Conservation (phyloP, 2,329 filamentous ascomycete genomes). For the Venturia effusa region DNA sequence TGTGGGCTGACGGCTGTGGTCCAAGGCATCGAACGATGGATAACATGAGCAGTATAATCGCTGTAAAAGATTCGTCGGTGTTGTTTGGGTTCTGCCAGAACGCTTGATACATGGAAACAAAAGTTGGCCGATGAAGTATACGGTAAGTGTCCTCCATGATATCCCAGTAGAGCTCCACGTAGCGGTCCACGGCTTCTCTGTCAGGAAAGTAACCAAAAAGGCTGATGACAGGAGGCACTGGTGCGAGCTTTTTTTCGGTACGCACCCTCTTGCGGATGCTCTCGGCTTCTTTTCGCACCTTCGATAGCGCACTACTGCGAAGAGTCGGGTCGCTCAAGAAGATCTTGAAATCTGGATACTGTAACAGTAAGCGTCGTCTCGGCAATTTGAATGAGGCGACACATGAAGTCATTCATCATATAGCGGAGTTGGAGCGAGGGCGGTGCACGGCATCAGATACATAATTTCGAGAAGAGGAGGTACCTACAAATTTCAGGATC, state of each 20-base stretch:
- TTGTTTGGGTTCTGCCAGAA: slow-evolving; percentile 5
- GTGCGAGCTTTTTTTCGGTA: slow-evolving; percentile 3
- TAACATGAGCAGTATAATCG: slow-evolving; percentile 29
- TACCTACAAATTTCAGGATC: slow-evolving; percentile 8
- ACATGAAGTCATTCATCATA: no score
- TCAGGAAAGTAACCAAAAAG: slow-evolving; percentile 27
- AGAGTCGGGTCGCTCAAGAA: slow-evolving; percentile 3
- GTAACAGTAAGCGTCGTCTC: not conserved
- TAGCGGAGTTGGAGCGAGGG: no score
- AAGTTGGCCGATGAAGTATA: slow-evolving; percentile 43
- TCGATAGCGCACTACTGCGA: not conserved
- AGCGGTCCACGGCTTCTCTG: slow-evolving; percentile 28
- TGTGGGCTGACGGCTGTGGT: slow-evolving; percentile 13
- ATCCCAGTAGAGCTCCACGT: slow-evolving; percentile 37
- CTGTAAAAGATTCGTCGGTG: slow-evolving; percentile 25
- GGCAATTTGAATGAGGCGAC: not conserved
- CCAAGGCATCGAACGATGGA: slow-evolving; percentile 26
- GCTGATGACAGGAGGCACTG: not conserved
- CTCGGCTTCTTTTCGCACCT: not conserved
- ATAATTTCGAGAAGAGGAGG: not conserved
- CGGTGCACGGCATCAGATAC: not conserved
- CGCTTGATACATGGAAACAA: slow-evolving; percentile 42
- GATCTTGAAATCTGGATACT: slow-evolving; percentile 5
- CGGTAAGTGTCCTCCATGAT: slow-evolving; percentile 41
- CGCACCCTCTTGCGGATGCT: not conserved